Base-by-base conservation (phyloP, 768 basidiomycete genomes). In the Tulasnella sp. region DNA sequence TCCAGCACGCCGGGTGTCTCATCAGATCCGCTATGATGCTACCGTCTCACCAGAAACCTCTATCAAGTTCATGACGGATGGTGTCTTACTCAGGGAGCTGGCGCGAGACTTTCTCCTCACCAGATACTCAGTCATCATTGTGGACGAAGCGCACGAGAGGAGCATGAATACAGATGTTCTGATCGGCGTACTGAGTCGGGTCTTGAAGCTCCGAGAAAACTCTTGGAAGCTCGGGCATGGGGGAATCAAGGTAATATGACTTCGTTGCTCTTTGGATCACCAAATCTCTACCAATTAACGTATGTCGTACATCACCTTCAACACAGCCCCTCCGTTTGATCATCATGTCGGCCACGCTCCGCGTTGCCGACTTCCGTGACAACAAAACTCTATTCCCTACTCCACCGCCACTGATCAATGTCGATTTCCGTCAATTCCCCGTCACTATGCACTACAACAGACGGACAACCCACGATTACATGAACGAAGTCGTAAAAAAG, bases 1-100 rank as follows among this genome's bases (percentile, higher is more conserved):
- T 12, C 78, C 87, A 0, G 75, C 85, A 1, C 84, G 85, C 0
- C 76, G 80, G 24, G 90, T 98, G 4, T 94, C 96, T 0, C 93
- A 98, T 70, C 93, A 97, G 70, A 97, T 99, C 62, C 87, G 96
- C 62, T 99, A 98, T 68, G 94, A 97, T 64, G 87, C 91, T 1
- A 97, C 92, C 0, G 84, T 92, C 0, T 92, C 92, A 2, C 77
- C 90, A 0, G 77, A 81, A 21, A 99, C 96, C 1, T 84, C 84
- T 7, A 92, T 99, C 75, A 97, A 98, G 70, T 99, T 98, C 75
- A 97, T 98, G 93, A 99, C 96, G 4, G 96, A 99, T 66, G 96
- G 96, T 73, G 92, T 99, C 25, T 74, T 99, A 31, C 75, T 99
- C 15, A 84, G 96, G 57, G 96, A 99, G 70, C 75, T 98, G 21